Evolutionary conservation across 2,329 filamentous ascomycete species (phyloP), one percentile per base, ranked within the genome.

Genomic region (Truncatella angustata): DNA sequence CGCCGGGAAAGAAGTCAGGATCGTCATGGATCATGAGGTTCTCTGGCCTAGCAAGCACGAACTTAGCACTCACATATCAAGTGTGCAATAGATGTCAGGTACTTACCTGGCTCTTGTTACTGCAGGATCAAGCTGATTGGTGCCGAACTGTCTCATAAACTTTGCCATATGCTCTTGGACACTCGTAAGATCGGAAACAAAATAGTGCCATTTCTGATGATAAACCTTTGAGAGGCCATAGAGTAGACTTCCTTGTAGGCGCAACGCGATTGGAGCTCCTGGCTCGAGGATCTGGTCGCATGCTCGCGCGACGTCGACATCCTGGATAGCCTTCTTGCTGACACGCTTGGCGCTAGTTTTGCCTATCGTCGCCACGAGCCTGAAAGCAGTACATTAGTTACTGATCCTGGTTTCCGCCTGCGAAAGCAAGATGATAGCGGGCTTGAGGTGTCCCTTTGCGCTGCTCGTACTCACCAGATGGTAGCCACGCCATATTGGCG

Each of bases 401-500:
- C n/a, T n/a, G n/a, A n/a, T n/a, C n/a, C n/a, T n/a, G n/a, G n/a
- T n/a, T n/a, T n/a, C n/a, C n/a, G n/a, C n/a, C n/a, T n/a, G n/a
- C n/a, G n/a, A n/a, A n/a, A n/a, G n/a, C n/a, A n/a, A n/a, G n/a
- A n/a, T n/a, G n/a, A 39, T 12, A 39, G 2, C 7, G 14, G 16
- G 44, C n/a, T n/a, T n/a, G n/a, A n/a, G n/a, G 18, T 16, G 18
- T 39, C 14, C 24, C 21, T 26, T 44, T 14, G 24, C 9, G 7
- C 5, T 16, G 16, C 26, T 21, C 10, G 20, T 7, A 44, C 81
- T 63, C 77, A 96, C 93, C 94, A 99, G 54, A 99, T 87, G 2
- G 93, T 99, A 12, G 93, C 88, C 52, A 99, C 89, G 51, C 94
- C 94, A 81, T 97, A 89, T 67, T 94, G 87, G 65, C 85, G 85